A percentile compares a stretch with the other conserved stretches of the same genome.
These are phyloP conservation scores for Hygrocybe punicea DNA, from an alignment of 768 basidiomycete genomes.

Conservation along the genomic window DNA sequence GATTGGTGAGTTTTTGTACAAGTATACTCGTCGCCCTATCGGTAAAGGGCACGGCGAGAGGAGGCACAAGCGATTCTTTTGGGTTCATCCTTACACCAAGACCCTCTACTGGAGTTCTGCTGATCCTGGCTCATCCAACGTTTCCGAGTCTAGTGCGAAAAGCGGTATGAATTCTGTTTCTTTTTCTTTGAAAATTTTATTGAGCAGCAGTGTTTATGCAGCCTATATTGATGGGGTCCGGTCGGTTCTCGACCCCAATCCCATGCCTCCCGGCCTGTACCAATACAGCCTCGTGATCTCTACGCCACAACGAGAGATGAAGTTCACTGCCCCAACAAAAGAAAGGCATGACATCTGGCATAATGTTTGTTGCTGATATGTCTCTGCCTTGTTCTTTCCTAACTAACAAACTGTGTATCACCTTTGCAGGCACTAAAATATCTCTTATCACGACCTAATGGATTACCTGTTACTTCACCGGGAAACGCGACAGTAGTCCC, in stretches of 20 bases:
- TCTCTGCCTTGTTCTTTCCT: conserved; percentile 6
- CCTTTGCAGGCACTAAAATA: conserved; percentile 79
- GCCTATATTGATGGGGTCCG: conserved; percentile 93
- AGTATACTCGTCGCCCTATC: conserved; percentile 87
- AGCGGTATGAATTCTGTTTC: conserved; percentile 63
- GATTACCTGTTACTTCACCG: conserved; percentile 37
- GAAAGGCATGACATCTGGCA: conserved; percentile 98
- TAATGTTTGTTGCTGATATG: conserved; percentile 56
- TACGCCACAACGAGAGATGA: conserved; percentile 94
- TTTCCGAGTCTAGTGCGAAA: conserved; percentile 91
- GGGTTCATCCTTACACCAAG: conserved; percentile 99
- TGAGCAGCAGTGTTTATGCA: conserved; percentile 31
- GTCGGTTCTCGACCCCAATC: conserved; percentile 90
- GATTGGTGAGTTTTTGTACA: conserved; percentile 98
- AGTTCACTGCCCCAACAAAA: conserved; percentile 93
- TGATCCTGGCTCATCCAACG: conserved; percentile 86
- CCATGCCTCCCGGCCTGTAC: conserved; percentile 90
- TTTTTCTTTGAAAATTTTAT: conserved; percentile 2
- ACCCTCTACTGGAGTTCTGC: conserved; percentile 95
- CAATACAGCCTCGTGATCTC: conserved; percentile 91
- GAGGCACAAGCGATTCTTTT: conserved; percentile 94
- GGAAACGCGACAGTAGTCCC: conserved; percentile 38
- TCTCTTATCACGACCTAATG: conserved; percentile 71
- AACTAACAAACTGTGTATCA: conserved; percentile 13
- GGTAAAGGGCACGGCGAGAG: conserved; percentile 89